Evolutionary conservation across 2,329 filamentous ascomycete genomes (phyloP).

Genomic region (Penicillium sp.): DNA sequence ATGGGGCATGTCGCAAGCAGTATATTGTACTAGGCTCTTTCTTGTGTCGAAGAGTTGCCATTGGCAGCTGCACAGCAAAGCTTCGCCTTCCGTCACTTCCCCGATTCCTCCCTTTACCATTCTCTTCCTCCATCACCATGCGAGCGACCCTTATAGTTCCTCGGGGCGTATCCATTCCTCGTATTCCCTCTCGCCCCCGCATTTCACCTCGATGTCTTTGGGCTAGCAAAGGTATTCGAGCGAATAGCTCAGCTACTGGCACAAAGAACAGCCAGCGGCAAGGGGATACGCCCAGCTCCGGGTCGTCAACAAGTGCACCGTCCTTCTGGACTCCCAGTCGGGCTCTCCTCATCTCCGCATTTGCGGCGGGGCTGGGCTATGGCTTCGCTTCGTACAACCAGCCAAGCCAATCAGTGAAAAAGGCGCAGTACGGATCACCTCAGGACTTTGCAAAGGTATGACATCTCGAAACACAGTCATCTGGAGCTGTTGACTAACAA

Average conservation of each 20-base stretch:
- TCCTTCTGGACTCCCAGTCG: slow-evolving; percentile 48
- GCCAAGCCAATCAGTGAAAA: slow-evolving; percentile 17
- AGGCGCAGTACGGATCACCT: slow-evolving; percentile 39
- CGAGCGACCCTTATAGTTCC: slow-evolving; percentile 19
- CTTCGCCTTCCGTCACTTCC: too few species aligned
- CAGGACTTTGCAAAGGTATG: slow-evolving; percentile 42
- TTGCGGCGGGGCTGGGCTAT: slow-evolving; percentile 54
- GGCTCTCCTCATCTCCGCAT: slow-evolving; percentile 49
- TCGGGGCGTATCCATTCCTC: slow-evolving; percentile 30
- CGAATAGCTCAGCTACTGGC: slow-evolving; percentile 18
- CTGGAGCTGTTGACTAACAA: slow-evolving; percentile 1
- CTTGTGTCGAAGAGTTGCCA: too few species aligned
- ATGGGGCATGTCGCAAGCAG: too few species aligned
- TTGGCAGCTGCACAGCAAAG: too few species aligned
- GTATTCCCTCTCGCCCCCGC: slow-evolving; percentile 22
- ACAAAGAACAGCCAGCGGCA: slow-evolving; percentile 4
- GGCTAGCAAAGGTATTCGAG: slow-evolving; percentile 14
- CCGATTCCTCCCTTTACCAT: too few species aligned
- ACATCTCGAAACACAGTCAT: neutral
- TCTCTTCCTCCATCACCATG: slow-evolving; percentile 23
- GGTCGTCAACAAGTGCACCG: slow-evolving; percentile 10
- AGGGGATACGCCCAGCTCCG: slow-evolving; percentile 14
- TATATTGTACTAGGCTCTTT: too few species aligned
- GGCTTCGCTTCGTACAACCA: slow-evolving; percentile 46
- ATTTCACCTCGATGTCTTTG: slow-evolving; percentile 10